Percentiles rank a stretch among this genome's conserved stretches.
phyloP scores from a whole-genome alignment of 202 grass and related monocot genomes.

The Musa balbisiana region DNA sequence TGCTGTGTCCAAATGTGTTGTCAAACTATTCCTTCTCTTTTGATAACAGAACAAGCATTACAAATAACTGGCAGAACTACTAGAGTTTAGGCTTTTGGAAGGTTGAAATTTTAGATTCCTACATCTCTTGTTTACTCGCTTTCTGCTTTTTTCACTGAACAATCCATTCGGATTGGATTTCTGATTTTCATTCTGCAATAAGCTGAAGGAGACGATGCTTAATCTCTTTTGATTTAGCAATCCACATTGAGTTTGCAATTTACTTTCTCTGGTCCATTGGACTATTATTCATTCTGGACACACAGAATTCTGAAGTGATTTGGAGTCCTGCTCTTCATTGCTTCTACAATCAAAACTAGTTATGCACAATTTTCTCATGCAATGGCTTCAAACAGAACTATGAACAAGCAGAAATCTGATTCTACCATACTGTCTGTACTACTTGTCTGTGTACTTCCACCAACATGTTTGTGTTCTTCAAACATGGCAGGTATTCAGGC shows the following conservation, averaged over 20 bases:
- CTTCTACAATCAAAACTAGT: background rate
- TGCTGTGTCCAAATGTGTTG: background rate
- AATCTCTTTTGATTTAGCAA: background rate
- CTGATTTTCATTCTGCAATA: background rate
- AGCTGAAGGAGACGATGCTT: background rate
- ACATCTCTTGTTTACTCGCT: background rate
- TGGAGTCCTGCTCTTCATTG: background rate
- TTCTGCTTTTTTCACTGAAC: background rate
- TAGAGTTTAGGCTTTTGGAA: too few relatives aligned
- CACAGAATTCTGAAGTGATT: background rate
- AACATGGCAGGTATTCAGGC: slow-evolving; percentile 50
- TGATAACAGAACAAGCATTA: too few relatives aligned
- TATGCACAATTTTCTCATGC: background rate
- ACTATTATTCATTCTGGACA: background rate
- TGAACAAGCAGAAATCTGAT: background rate
- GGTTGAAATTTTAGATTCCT: background rate
- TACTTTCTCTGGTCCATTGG: too few relatives aligned
- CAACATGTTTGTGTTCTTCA: background rate
- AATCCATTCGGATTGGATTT: background rate
- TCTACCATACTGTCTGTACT: background rate
- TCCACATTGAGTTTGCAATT: background rate
- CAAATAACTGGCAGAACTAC: too few relatives aligned
- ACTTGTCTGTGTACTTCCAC: background rate
- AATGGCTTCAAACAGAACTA: background rate
- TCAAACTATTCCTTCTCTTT: too few relatives aligned